Conservation (phyloP, 2,329 filamentous ascomycete species). For the Paraphaeosphaeria sporulosa region DNA sequence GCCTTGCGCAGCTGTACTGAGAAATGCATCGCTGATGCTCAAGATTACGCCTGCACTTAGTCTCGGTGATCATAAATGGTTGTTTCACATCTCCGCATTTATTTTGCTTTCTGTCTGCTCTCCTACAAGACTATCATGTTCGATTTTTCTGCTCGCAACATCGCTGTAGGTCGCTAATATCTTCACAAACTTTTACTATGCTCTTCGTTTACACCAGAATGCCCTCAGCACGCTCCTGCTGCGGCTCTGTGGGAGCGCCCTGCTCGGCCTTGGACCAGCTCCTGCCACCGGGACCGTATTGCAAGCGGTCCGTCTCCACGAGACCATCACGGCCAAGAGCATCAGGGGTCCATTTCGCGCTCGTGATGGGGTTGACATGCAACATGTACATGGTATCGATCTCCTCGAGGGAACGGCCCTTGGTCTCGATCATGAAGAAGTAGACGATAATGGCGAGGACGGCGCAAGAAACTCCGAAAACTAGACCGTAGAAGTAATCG, state of each 20-base stretch:
- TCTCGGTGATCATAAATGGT: neutral
- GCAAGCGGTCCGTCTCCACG: slow-evolving; percentile 41
- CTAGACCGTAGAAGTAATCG: slow-evolving; percentile 76
- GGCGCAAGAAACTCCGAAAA: slow-evolving; percentile 76
- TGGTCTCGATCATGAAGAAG: slow-evolving; percentile 80
- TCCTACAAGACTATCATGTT: neutral
- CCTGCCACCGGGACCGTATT: slow-evolving; percentile 42
- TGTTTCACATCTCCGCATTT: slow-evolving; percentile 9
- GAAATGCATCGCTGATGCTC: neutral
- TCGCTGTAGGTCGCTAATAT: neutral
- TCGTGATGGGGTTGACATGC: slow-evolving; percentile 70
- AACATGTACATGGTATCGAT: slow-evolving; percentile 77
- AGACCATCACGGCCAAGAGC: slow-evolving; percentile 41
- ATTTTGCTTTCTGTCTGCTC: neutral
- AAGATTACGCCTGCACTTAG: neutral
- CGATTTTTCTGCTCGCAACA: neutral
- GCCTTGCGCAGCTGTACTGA: slow-evolving; percentile 2
- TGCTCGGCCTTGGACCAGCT: slow-evolving; percentile 45
- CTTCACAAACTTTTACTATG: neutral
- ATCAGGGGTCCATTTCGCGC: slow-evolving; percentile 58
- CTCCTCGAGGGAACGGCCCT: slow-evolving; percentile 77
- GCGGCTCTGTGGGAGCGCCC: slow-evolving; percentile 14
- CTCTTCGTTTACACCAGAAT: neutral
- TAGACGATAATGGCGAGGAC: slow-evolving; percentile 72
- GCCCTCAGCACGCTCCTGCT: slow-evolving; percentile 6